Base-by-base conservation (phyloP, 441 rosid species). In the Omphalea diandra region DNA sequence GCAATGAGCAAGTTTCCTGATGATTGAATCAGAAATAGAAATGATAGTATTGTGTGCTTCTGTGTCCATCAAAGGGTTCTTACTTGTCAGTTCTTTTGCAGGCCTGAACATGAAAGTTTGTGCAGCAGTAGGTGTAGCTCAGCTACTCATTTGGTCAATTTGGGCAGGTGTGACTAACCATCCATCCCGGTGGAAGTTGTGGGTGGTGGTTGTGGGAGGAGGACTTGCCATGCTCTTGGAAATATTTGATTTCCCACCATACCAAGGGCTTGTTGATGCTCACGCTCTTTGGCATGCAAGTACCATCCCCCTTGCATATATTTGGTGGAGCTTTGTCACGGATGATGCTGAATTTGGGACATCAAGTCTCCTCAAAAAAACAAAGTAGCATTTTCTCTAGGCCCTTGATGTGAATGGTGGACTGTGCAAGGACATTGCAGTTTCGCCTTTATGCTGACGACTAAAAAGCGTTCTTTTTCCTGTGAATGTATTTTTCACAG, bases 21-120 rank as follows among this genome's bases (percentile, higher is more conserved):
- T 32, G 10, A 26, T 6, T 53, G 29, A 59, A 54, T 17, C 44
- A 27, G 22, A 12, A 49, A 6, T n/a, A 22, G 24, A 68, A 33
- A 8, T 32, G 12, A 1, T 27, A 20, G 43, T 17, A 46, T 57
- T 15, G 4, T 60, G 18, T 50, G 11, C 7, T 27, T 20, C 22
- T n/a, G 7, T 50, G n/a, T 64, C 44, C 44, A 29, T 47, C 47
- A 47, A 44, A 56, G 61, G 35, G 27, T 55, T 49, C n/a, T 67
- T 57, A 44, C 29, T 26, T 10, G n/a, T 50, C 14, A 31, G 43
- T 41, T 40, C 41, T 66, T 70, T 76, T 76, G 68, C 90, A 91
- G 98, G 97, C 60, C 85, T 89, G 85, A 94, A 94, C 87, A 84
- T 87, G 90, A 84, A 90, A 79, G 98, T 94, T 22, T 90, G 97